Base-by-base conservation (phyloP, 805 yeast genomes). In the Candida morakotiae region DNA sequence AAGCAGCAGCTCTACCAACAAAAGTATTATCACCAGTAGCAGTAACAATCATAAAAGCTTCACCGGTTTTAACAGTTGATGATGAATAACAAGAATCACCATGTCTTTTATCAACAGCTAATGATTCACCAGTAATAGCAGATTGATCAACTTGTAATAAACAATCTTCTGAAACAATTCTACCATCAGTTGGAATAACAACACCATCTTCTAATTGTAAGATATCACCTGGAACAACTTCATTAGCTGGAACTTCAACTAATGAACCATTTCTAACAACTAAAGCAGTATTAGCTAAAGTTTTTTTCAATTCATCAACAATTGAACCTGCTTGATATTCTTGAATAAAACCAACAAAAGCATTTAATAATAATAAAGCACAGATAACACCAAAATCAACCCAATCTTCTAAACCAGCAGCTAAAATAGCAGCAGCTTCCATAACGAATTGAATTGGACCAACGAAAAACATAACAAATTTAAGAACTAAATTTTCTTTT, bases 261-360 rank as follows among this genome's bases (percentile, higher is more conserved):
- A 82, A 62, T 45, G 73, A 68, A 68, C 95, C 91, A 63, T 87
- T 81, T 74, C 96, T 81, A 59, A 88, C 71, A 53, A 86, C 88
- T 49, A 74, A 68, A 53, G 96, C 96, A 64, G 87, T 64, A 77
- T 87, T 84, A 48, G 96, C 96, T 58, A 88, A 74, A 56, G 96
- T 87, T 73, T 88, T 89, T 77, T 88, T 89, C 73, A 88, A 80
- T 68, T 88, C 96, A 41, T 87, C 96, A 53, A 88, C 96, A 76
- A 88, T 88, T 46, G 96, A 87, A 75, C 96, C 96, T 50, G 97
- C 97, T 73, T 88, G 96, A 83, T 72, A 89, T 71, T 88, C 97
- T 75, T 88, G 97, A 53, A 87, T 75, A 81, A 88, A 88, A 79
- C 97, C 97, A 65, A 88, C 96, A 56, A 72, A 70, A 48, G 96